A percentile compares a stretch with the other conserved stretches of the same genome.
Conservation (phyloP, 108 stramenopile species). For the Nitzschia sp. region DNA sequence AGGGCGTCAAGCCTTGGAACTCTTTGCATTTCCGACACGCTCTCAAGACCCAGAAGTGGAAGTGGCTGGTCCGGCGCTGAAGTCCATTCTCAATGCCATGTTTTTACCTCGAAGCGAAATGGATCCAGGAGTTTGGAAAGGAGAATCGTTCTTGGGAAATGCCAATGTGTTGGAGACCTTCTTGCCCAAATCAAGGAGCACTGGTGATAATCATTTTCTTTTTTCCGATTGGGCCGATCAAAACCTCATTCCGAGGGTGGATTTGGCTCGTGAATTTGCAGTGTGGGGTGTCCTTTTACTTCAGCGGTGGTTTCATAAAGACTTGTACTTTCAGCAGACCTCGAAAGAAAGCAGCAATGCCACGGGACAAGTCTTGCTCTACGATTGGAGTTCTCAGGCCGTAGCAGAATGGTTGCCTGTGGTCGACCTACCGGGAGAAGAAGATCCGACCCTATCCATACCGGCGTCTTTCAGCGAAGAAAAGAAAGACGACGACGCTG, state of each 20-base stretch:
- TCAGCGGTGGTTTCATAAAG: conserved; percentile 46
- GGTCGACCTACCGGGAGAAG: too few species aligned
- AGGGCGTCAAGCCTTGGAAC: background rate
- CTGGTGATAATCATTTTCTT: background rate
- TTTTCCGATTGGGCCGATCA: background rate
- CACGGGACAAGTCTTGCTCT: conserved; percentile 39
- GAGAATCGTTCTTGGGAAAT: background rate
- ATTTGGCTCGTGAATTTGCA: conserved; percentile 28
- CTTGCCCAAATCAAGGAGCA: background rate
- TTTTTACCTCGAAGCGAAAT: background rate
- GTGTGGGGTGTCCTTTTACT: conserved; percentile 15
- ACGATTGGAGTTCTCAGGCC: conserved; percentile 18
- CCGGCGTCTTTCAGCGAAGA: too few species aligned
- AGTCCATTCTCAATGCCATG: conserved; percentile 9
- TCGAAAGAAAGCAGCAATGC: conserved; percentile 26
- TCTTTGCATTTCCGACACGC: background rate
- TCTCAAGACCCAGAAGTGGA: background rate
- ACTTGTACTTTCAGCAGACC: conserved; percentile 38
- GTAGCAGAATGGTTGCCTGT: conserved; percentile 23
- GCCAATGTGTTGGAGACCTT: background rate
- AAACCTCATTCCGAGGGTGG: conserved; percentile 21
- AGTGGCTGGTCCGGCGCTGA: conserved; percentile 4
- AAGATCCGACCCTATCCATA: too few species aligned
- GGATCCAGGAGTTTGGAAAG: background rate
- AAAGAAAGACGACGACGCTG: too few species aligned